Conservation (phyloP, 345 rosid genomes). For the Salix purpurea region DNA sequence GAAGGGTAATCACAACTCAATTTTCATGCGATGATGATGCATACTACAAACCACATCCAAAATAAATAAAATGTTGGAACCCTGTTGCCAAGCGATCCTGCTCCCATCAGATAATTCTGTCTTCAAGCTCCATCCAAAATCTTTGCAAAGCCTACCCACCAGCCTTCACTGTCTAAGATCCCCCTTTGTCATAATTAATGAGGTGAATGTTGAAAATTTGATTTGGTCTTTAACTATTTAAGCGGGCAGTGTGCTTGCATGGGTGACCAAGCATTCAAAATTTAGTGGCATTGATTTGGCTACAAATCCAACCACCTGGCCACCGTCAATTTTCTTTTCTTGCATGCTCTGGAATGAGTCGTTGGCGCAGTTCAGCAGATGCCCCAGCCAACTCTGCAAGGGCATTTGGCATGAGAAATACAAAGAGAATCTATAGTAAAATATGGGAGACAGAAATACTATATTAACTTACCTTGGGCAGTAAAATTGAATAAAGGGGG, state of each 20-base stretch:
- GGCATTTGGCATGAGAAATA: slow-evolving; percentile 11
- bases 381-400: slow-evolving; percentile 84
- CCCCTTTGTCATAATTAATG: background rate
- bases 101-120: background rate
- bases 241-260: background rate
- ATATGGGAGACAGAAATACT: background rate
- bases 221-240: background rate
- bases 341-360: slow-evolving; percentile 61
- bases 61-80: slow-evolving; percentile 2
- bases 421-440: background rate
- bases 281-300: background rate
- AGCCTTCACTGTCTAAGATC: background rate
- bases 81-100: background rate
- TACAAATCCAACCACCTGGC: background rate
- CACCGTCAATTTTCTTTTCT: slow-evolving; percentile 10
- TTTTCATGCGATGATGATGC: background rate
- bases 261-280: slow-evolving; percentile 2
- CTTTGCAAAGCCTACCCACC: background rate
- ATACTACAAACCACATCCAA: slow-evolving; percentile 2
- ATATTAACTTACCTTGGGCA: slow-evolving; percentile 58
- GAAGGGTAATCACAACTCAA: background rate
- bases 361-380: slow-evolving; percentile 63
- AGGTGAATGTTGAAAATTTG: background rate
- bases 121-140: background rate
- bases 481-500: slow-evolving; percentile 92